Evolutionary conservation across 352 stramenopile species (phyloP), one percentile per base, ranked within the genome.

Genomic region (Phytophthora tentaculata): DNA sequence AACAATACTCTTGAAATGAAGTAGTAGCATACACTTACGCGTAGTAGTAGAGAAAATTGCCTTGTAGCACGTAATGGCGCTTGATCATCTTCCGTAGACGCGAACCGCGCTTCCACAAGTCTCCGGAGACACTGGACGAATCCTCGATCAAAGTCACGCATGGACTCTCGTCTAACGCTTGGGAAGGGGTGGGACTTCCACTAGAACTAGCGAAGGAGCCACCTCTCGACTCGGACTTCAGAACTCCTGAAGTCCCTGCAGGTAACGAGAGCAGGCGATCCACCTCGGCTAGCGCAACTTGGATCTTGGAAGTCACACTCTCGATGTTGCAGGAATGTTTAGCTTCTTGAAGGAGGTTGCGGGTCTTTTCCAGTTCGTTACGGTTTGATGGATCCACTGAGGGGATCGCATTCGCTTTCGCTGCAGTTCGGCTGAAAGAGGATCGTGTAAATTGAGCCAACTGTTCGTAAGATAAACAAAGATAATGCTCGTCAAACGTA

Each of bases 21-120:
- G n/a, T 19, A 43, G 35, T 43, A 48, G n/a, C 24, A n/a, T 23
- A n/a, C 6, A 78, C 74, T 52, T 79, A 92, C 80, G 84, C 74
- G 61, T 95, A 96, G 61, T 93, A 95, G 72, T 96, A 96, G 20
- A 96, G 81, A 55, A 97, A 97, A 45, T 92, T 95, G 64, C 88
- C 89, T 61, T 96, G 87, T 16, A 97, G 68, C 20, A 90, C 83
- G 72, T 95, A 95, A 67, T 94, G 80, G 32, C 86, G 81, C 68
- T 90, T 92, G 73, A 90, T 94, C 87, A 96, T 95, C 45, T 94
- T 86, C 2, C 89, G 85, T n/a, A 96, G 69, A 13, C 86, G 83
- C 17, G 79, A 84, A 22, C 86, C 88, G 4, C 85, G 86, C 52
- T 96, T 96, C 83, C 82, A 94, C 8, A 95, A 69, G 20, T 89